Conservation (phyloP, 345 rosid species). For the Gossypium mustelinum region DNA sequence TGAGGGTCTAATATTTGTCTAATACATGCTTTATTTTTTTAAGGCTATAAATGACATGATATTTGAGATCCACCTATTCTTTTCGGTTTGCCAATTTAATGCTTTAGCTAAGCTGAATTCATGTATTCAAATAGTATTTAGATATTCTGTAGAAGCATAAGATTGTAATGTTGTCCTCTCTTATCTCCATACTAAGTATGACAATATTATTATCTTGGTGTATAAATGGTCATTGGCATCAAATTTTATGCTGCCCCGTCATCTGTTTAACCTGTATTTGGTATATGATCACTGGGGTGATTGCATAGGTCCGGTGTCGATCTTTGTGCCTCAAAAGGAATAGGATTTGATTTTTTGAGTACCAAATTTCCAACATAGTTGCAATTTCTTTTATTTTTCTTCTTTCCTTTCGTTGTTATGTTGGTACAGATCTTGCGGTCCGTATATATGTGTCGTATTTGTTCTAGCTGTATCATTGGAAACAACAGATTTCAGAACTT, state of each 20-base stretch:
- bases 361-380: neutral
- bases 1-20: constrained; percentile 24
- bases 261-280: neutral
- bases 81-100: neutral
- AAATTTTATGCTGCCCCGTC: neutral
- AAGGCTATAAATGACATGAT: constrained; percentile 10
- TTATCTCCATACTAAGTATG: neutral
- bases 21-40: constrained; percentile 12
- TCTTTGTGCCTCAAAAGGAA: neutral
- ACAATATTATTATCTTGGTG: neutral
- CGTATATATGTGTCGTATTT: no score
- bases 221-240: neutral
- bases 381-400: no score
- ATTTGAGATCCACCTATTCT: neutral
- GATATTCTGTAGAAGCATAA: neutral
- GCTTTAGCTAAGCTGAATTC: neutral
- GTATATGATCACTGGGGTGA: neutral
- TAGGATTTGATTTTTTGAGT: neutral
- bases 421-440: no score
- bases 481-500: no score
- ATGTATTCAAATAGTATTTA: neutral
- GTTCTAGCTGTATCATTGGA: no score
- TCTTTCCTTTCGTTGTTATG: no score
- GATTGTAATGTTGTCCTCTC: neutral
- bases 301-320: neutral